Evolutionary conservation across 306 rosid species (phyloP), one percentile per base, ranked within the genome.

Genomic region (Argentina anserina): DNA sequence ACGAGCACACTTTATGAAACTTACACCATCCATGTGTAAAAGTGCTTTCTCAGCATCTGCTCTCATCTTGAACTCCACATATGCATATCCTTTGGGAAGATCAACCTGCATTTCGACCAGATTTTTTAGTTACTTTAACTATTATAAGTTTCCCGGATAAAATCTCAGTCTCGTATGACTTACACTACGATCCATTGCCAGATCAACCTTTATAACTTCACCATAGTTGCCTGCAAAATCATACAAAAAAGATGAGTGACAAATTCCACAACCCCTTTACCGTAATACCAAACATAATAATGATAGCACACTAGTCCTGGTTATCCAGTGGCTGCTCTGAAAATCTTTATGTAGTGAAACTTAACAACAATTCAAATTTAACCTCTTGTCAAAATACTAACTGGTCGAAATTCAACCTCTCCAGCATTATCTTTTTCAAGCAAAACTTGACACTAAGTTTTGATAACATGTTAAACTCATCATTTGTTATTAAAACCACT

Each of bases 31-130:
- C 97, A 95, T 95, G 76, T 64, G 80, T 69, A 87, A 59, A 36
- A 83, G 92, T 41, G 99, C 99, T 37, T 95, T 90, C 81, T 95
- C 99, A 46, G 99, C 97, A 79, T 85, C 93, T 45, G 81, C 90
- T 81, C 97, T 92, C 28, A 86, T 80, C 87, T 95, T 95, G 87
- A 90, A 95, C 74, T 90, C 93, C 80, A 95, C 97, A 52, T 95
- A 95, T 73, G 90, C 99, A 76, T 81, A 91, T 70, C 99, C 99
- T 84, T 83, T 91, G 8, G 99, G 99, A 84, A 95, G 93, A 79
- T 95, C 91, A 71, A 95, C 97, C 97, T 95, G 81, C 66, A 83
- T 69, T 12, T 14, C 55, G 70, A 49, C 47, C 29, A 29, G 26
- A n/a, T 33, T 33, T 25, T 59, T 81, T 37, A 76, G 29, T 50